Conservation (phyloP, 331 rosid species). For the Malus hybrid region DNA sequence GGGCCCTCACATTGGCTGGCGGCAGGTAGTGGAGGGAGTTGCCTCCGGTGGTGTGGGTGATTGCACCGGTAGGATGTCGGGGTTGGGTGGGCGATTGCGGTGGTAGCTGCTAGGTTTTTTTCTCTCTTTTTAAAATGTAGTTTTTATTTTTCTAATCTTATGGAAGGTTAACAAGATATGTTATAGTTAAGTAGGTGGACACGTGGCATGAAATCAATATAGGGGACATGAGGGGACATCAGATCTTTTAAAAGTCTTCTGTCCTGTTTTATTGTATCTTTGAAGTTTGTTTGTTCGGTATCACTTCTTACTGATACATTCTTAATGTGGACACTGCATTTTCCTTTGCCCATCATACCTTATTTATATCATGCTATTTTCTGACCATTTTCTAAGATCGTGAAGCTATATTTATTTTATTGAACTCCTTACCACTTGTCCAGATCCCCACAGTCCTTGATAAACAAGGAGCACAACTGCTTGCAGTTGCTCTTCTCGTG, state of each 20-base stretch:
- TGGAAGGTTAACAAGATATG: background rate
- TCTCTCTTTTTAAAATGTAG: too few species aligned
- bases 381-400: background rate
- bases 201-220: background rate
- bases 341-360: background rate
- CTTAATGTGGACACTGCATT: background rate
- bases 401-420: background rate
- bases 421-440: constrained; percentile 11
- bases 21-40: background rate
- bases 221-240: background rate
- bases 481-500: constrained; percentile 90
- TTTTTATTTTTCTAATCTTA: background rate
- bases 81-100: background rate
- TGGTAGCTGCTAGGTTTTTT: background rate
- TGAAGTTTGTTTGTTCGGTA: background rate
- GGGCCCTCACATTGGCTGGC: background rate
- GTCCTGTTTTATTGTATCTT: background rate
- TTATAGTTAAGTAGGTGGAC: background rate
- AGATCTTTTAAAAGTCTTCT: background rate
- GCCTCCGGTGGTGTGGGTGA: background rate
- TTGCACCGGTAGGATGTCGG: background rate
- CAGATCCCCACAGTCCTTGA: constrained; percentile 88
- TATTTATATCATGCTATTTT: background rate
- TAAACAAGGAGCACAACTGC: constrained; percentile 92
- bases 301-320: background rate